Base-by-base conservation (phyloP, 2,329 filamentous ascomycete species). In the Remersonia thermophila region DNA sequence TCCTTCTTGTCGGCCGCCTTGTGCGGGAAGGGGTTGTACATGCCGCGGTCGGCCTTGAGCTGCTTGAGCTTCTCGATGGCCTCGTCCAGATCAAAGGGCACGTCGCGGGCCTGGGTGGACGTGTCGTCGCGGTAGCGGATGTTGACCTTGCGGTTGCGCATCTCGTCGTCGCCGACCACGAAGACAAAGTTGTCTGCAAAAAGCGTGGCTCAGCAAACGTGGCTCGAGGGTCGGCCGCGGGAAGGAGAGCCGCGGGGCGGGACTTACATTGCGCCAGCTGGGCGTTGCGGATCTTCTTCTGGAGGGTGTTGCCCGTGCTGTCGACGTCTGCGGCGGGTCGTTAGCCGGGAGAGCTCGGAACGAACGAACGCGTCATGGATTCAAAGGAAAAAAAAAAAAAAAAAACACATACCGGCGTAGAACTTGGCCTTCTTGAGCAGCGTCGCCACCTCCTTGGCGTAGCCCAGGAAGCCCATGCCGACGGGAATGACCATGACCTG, bases 261-360 rank as follows among this genome's bases (percentile, higher is more conserved):
- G 23, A 86, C 65, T 87, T 87, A 65, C 87, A 89, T 59, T 86
- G 79, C 35, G 78, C 69, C 50, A 89, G 59, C 60, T 91, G 83
- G 11, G 77, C 83, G 38, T 73, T 86, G 49, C 83, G 78, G 48
- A 91, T 85, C 74, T 91, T 91, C 73, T 91, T 89, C 58, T 85
- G 79, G 62, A 91, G 75, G 6, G 83, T 91, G 61, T 89, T 85
- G 51, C 80, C 76, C 47, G 72, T 72, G 35, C 80, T 65, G 54
- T 83, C 80, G 40, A 80, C 67, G 55, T 84, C 49, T 47, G 17
- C 3, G 27, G 23, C n/a, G n/a, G n/a, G n/a, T n/a, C n/a, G n/a
- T 15, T n/a, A 4, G 14, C 37, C 10, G 33, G 34, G 9, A 9
- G 12, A n/a, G 3, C n/a, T 3, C 7, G n/a, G n/a, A n/a, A n/a